Base-by-base conservation (phyloP, 2,329 filamentous ascomycete species). In the Sphaerulina vaccinii region DNA sequence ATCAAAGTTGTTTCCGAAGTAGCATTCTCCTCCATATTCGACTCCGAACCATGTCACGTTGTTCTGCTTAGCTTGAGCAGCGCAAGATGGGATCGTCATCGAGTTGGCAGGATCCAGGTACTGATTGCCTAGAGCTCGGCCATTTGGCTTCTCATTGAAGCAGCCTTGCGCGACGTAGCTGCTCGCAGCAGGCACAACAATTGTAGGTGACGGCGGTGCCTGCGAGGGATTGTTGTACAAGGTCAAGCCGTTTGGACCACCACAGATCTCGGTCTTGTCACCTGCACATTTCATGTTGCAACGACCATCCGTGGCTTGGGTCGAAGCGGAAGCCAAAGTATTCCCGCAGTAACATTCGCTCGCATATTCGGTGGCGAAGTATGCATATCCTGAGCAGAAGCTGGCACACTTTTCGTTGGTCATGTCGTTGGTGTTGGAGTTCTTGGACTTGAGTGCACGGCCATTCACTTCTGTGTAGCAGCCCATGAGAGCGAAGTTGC, bases 331-430 rank as follows among this genome's bases (percentile, higher is more conserved):
- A 16, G 23, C 11, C 3, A 52, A 32, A 6, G 1, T 48, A 2
- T 22, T 9, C 7, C 50, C 50, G 52, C 61, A 60, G 41, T 54
- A 70, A 54, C 71, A 73, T 52, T 72, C 65, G 9, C 49, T 56
- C 6, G 60, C 62, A 41, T 66, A 69, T 51, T 72, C 67, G 33
- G 69, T 58, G 29, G 69, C 71, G 35, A 70, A 72, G 52, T 64
- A 71, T 21, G 55, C 47, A 53, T 68, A 71, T 11, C 53, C 61
- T 21, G 46, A 47, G 57, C 61, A 65, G 46, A 53, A 68, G 11
- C 56, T 40, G 2, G 65, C 63, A 51, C 69, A 72, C 47, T 51
- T 59, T 32, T 72, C 68, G 6, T 74, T 59, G 6, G 72, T 71
- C 68, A 73, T 69, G 44, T 55, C 59, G 13, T 55, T 39, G 13